These are phyloP conservation scores for Hermanozyma aechmeae DNA, from an alignment of 805 yeast species.

Conservation along the genomic window DNA sequence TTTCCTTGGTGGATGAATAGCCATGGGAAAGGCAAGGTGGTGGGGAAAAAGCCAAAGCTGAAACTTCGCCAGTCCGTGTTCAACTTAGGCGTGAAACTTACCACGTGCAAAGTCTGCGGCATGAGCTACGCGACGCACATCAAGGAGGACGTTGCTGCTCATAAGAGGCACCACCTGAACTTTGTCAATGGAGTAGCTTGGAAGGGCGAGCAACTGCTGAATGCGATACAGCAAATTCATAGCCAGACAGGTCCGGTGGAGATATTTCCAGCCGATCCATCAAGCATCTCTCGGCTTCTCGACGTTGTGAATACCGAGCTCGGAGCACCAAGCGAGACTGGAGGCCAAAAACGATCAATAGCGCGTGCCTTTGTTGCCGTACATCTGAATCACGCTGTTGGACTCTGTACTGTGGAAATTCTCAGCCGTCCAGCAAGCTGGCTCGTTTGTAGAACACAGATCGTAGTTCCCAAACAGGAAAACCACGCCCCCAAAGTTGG, in stretches of 20 bases:
- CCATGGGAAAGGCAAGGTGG: too few relatives aligned
- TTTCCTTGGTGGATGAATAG: too few relatives aligned
- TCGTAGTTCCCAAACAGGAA: slow-evolving; percentile 37
- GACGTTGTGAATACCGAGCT: slow-evolving; percentile 50
- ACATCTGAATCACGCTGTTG: neutral
- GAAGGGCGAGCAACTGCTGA: too few relatives aligned
- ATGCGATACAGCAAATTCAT: too few relatives aligned
- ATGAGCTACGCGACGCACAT: slow-evolving; percentile 42
- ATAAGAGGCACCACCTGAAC: slow-evolving; percentile 41
- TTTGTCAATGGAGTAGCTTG: slow-evolving; percentile 32
- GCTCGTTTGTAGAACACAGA: slow-evolving; percentile 48
- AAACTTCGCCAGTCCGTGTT: too few relatives aligned
- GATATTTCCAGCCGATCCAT: too few relatives aligned
- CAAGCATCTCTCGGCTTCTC: too few relatives aligned
- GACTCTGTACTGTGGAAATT: neutral
- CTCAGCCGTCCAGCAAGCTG: slow-evolving; percentile 31
- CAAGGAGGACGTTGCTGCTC: slow-evolving; percentile 35
- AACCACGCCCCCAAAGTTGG: slow-evolving; percentile 27
- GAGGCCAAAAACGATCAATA: too few relatives aligned
- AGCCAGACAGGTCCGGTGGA: too few relatives aligned
- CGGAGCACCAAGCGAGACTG: too few relatives aligned
- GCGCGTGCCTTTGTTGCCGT: neutral
- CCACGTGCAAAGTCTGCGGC: slow-evolving; percentile 43
- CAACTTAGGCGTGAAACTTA: too few relatives aligned
- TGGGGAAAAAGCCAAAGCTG: too few relatives aligned